phyloP scores from a whole-genome alignment of 148 eudicot species.

The Persicaria maculosa region DNA sequence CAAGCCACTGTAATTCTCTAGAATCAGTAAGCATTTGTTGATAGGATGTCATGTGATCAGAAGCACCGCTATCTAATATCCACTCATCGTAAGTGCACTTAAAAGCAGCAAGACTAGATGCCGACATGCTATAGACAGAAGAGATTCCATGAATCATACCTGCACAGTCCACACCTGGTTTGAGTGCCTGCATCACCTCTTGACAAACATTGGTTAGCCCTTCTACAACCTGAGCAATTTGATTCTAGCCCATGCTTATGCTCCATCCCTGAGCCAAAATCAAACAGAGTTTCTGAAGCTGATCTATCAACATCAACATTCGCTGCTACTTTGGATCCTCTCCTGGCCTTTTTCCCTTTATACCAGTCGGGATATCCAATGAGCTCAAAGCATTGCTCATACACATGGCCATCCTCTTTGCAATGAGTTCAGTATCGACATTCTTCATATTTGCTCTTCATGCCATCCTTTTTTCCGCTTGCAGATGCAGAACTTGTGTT shows the following conservation, averaged over 20 bases:
- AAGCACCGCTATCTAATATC: not conserved
- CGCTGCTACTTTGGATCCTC: not conserved
- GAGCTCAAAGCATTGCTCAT: not conserved
- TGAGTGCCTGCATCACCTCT: not conserved
- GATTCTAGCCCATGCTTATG: not conserved
- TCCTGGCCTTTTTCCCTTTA: not conserved
- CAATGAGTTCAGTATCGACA: not conserved
- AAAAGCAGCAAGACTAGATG: not conserved
- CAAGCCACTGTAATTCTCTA: not conserved
- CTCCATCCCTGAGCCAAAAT: not conserved
- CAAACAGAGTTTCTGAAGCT: not conserved
- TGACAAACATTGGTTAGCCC: not conserved
- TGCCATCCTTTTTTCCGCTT: not conserved
- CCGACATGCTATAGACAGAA: too few species aligned
- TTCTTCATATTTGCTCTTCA: not conserved
- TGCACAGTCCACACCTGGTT: not conserved
- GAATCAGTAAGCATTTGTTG: not conserved
- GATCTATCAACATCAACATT: not conserved
- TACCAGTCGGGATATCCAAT: not conserved
- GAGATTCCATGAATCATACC: not conserved
- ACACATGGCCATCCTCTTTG: not conserved
- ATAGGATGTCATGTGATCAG: not conserved
- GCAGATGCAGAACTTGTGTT: not conserved
- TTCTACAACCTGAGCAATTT: not conserved
- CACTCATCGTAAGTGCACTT: not conserved